Percentiles rank a stretch among this genome's conserved stretches.
Conservation (phyloP, 2,329 filamentous ascomycete genomes). For the Aspergillus phoenicis region DNA sequence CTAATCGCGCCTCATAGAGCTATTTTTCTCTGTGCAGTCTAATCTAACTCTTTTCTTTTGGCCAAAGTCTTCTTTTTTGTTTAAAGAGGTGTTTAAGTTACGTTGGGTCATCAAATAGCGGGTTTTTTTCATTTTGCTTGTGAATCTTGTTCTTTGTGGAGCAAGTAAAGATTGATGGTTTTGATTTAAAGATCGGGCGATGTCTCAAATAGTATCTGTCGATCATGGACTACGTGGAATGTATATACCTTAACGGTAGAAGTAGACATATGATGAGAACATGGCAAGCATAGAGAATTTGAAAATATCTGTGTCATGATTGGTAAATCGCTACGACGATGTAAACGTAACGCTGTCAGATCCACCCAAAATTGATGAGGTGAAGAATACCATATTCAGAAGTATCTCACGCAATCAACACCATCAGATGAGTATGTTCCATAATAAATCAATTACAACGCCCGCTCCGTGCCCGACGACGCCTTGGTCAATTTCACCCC, state of each 20-base stretch:
- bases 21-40: neutral
- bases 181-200: neutral
- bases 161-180: neutral
- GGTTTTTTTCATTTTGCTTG: neutral
- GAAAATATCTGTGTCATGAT: neutral
- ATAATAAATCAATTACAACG: neutral
- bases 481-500: neutral
- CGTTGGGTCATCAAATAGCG: neutral
- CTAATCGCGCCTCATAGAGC: constrained; percentile 7
- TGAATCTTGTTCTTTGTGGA: neutral
- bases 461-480: neutral
- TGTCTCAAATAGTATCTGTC: neutral
- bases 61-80: neutral
- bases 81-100: neutral
- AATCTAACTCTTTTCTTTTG: neutral
- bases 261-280: neutral
- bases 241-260: neutral
- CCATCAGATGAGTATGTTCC: neutral
- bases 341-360: too few relatives aligned
- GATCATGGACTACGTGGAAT: neutral
- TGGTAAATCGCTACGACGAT: neutral
- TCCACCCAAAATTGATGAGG: too few relatives aligned
- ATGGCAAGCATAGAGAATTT: neutral
- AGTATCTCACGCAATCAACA: neutral
- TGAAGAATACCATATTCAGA: neutral